These are phyloP conservation scores for Diaporthe australafricana DNA, from an alignment of 2,329 filamentous ascomycete genomes.

Conservation along the genomic window DNA sequence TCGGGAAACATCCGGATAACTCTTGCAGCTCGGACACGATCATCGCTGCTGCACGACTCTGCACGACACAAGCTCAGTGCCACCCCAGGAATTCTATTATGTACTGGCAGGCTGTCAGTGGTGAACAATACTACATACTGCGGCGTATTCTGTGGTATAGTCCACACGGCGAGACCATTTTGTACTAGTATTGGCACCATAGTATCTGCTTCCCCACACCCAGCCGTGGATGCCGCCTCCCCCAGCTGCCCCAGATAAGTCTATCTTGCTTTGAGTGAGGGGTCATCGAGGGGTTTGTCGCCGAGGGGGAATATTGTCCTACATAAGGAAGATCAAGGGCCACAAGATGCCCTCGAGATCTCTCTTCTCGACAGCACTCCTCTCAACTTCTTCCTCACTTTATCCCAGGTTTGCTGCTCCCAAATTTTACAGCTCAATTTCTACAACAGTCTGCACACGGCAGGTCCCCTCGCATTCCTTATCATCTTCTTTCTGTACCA, in stretches of 20 bases:
- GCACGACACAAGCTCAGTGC: neutral
- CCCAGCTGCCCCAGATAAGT: conserved; percentile 28
- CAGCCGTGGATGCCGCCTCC: conserved; percentile 1
- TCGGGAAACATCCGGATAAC: conserved; percentile 25
- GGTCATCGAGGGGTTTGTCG: conserved; percentile 23
- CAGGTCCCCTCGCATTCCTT: neutral
- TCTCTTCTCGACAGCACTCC: conserved; percentile 1
- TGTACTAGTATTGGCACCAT: too few species aligned
- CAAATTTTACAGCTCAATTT: neutral
- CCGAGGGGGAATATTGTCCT: neutral
- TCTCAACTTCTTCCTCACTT: conserved; percentile 3
- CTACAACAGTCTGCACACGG: neutral
- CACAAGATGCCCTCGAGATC: conserved; percentile 21
- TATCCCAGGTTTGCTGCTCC: neutral
- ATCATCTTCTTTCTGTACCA: neutral
- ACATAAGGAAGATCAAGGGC: conserved; percentile 9
- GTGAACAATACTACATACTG: neutral
- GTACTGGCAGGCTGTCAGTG: neutral
- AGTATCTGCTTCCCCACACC: conserved; percentile 12
- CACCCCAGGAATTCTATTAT: conserved; percentile 2
- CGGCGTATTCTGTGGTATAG: neutral
- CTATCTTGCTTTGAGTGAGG: conserved; percentile 16
- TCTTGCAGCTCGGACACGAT: conserved; percentile 17
- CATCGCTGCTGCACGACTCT: neutral
- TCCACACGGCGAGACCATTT: neutral